Conservation (phyloP, 768 basidiomycete genomes). For the Cystobasidium tubakii region DNA sequence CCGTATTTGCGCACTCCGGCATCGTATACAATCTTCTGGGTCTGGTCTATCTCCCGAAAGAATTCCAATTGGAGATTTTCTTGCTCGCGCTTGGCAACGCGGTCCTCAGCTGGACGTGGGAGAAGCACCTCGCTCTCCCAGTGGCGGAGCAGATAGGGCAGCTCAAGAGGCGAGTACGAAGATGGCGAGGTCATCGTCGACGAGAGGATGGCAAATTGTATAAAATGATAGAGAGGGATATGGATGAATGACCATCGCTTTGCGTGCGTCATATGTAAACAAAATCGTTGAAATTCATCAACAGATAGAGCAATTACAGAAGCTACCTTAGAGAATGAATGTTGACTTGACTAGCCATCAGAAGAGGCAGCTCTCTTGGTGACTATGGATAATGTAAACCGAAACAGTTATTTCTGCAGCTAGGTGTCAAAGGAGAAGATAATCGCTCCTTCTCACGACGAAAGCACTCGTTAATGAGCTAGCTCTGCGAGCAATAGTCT, state of each 20-base stretch:
- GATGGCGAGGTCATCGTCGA: slow-evolving; percentile 50
- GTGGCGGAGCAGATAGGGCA: slow-evolving; percentile 47
- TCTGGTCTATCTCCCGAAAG: slow-evolving; percentile 66
- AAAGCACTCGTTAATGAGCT: no score
- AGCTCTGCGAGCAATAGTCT: no score
- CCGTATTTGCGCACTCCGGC: slow-evolving; percentile 67
- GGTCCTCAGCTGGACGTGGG: slow-evolving; percentile 64
- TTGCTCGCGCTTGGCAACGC: slow-evolving; percentile 66
- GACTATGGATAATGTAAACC: no score
- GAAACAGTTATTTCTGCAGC: no score
- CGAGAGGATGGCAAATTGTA: slow-evolving; percentile 68
- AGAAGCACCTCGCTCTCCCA: slow-evolving; percentile 51
- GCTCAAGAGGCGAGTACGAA: slow-evolving; percentile 46
- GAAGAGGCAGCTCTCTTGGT: no score
- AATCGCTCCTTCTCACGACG: no score
- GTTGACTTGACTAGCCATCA: no score
- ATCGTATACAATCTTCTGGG: slow-evolving; percentile 62
- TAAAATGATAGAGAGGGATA: slow-evolving; percentile 73
- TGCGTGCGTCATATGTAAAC: no score
- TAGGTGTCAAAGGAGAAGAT: no score
- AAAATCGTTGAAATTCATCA: no score
- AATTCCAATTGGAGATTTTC: slow-evolving; percentile 67
- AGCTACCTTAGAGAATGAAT: no score
- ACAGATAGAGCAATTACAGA: no score
- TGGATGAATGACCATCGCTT: slow-evolving; percentile 49